Evolutionary conservation across 495 filamentous ascomycete species (phyloP).

Genomic region (Aspergillus bertholletiae): DNA sequence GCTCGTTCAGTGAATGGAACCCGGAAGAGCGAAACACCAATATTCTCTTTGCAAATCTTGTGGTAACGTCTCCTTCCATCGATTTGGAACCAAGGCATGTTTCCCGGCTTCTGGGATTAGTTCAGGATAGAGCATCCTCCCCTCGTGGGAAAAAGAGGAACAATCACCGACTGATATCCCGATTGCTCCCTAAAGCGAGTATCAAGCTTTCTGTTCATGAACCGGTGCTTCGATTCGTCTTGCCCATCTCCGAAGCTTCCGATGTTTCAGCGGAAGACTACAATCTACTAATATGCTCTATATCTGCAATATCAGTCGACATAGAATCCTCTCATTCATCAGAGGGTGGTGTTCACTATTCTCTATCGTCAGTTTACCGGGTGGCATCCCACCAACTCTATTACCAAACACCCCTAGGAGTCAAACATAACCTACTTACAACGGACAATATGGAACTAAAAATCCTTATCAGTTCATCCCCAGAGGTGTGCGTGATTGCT

Average conservation of each 20-base stretch:
- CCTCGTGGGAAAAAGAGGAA: conserved; percentile 42
- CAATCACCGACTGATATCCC: conserved; percentile 74
- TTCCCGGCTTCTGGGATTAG: conserved; percentile 75
- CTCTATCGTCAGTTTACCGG: conserved; percentile 74
- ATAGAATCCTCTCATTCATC: conserved; percentile 91
- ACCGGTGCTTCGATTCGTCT: conserved; percentile 82
- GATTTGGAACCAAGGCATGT: conserved; percentile 94
- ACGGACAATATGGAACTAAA: conserved; percentile 86
- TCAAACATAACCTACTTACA: conserved; percentile 78
- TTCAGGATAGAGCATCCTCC: conserved; percentile 53
- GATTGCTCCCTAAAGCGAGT: conserved; percentile 87
- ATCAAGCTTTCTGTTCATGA: conserved; percentile 97
- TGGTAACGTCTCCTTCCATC: conserved; percentile 91
- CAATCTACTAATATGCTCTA: conserved; percentile 89
- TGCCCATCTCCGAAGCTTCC: conserved; percentile 69
- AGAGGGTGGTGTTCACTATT: conserved; percentile 81
- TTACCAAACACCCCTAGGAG: conserved; percentile 82
- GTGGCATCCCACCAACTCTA: conserved; percentile 88
- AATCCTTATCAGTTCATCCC: conserved; percentile 75
- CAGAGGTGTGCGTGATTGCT: conserved; percentile 77
- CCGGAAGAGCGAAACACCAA: conserved; percentile 90
- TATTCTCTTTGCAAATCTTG: conserved; percentile 91
- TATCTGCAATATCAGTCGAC: conserved; percentile 88
- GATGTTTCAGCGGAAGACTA: conserved; percentile 60
- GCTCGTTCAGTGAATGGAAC: conserved; percentile 68